phyloP scores from a whole-genome alignment of 1,139 yeast genomes.

The Debaryomycetaceae sp. region DNA sequence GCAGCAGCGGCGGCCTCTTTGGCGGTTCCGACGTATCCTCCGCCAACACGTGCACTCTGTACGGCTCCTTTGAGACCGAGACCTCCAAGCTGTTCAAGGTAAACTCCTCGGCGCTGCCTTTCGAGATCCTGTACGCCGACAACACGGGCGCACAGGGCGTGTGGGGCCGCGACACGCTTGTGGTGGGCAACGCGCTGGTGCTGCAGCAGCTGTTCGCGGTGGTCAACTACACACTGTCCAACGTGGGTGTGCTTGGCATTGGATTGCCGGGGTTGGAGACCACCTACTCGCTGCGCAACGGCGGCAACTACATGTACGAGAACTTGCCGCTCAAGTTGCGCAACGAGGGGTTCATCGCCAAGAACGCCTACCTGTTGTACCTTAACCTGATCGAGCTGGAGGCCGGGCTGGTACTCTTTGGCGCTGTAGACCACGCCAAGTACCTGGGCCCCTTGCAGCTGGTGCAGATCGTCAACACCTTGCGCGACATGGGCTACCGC shows the following conservation, averaged over 20 bases:
- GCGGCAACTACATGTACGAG: slow-evolving; percentile 12
- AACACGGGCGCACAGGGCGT: slow-evolving; percentile 54
- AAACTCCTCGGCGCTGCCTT: slow-evolving; percentile 29
- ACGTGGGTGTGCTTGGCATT: slow-evolving; percentile 27
- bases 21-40: slow-evolving; percentile 2
- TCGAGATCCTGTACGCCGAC: slow-evolving; percentile 60
- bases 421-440: slow-evolving; percentile 50
- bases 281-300: slow-evolving; percentile 14
- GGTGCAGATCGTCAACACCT: slow-evolving; percentile 26
- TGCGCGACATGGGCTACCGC: slow-evolving; percentile 14
- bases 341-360: slow-evolving; percentile 37
- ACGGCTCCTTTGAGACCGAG: slow-evolving; percentile 38
- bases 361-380: slow-evolving; percentile 47
- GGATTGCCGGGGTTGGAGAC: slow-evolving; percentile 53
- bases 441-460: slow-evolving; percentile 32
- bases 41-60: slow-evolving; percentile 28
- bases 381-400: slow-evolving; percentile 34
- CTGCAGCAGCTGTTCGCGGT: slow-evolving; percentile 32
- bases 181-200: slow-evolving; percentile 38
- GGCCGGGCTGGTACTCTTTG: slow-evolving; percentile 43
- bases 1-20: slow-evolving; percentile 1
- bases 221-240: slow-evolving; percentile 14
- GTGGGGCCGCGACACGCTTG: slow-evolving; percentile 48
- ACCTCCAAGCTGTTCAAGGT: slow-evolving; percentile 27
- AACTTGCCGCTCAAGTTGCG: slow-evolving; percentile 15